Conservation (phyloP, 1,284 basidiomycete species). For the Cryptococcus sp. region DNA sequence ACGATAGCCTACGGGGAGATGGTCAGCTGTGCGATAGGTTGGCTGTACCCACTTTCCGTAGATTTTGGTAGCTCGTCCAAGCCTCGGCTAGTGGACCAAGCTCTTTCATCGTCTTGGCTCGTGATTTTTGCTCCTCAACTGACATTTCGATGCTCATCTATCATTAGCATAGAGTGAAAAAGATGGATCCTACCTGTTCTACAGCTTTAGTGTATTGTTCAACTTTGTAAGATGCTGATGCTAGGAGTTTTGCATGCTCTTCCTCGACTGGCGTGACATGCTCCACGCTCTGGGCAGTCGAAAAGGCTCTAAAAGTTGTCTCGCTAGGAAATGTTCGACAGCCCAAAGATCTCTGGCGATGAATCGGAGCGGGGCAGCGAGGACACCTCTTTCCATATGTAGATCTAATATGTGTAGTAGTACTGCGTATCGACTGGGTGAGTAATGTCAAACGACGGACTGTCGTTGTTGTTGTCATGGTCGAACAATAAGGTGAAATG, state of each 20-base stretch:
- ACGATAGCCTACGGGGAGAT: constrained; percentile 54
- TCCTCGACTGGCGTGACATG: constrained; percentile 13
- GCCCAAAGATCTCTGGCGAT: too few relatives aligned
- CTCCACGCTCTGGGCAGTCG: too few relatives aligned
- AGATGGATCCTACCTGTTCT: constrained; percentile 13
- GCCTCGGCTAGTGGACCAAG: constrained; percentile 53
- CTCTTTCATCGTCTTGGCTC: constrained; percentile 44
- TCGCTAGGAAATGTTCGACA: too few relatives aligned
- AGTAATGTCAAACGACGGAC: too few relatives aligned
- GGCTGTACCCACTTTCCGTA: constrained; percentile 49
- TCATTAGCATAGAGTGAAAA: neutral
- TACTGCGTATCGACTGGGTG: too few relatives aligned
- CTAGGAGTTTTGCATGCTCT: constrained; percentile 18
- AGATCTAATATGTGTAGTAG: too few relatives aligned
- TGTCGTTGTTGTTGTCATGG: too few relatives aligned
- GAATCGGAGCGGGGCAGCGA: too few relatives aligned
- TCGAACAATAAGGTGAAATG: too few relatives aligned
- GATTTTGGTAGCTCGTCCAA: constrained; percentile 48
- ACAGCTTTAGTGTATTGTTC: constrained; percentile 15
- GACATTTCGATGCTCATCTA: neutral
- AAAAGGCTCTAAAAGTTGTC: too few relatives aligned
- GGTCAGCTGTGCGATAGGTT: neutral
- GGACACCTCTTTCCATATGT: too few relatives aligned
- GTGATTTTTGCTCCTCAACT: constrained; percentile 35
- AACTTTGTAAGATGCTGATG: constrained; percentile 14